A percentile compares a stretch with the other conserved stretches of the same genome.
phyloP scores from a whole-genome alignment of 2,329 filamentous ascomycete species.

The Scolecobasidium constrictum region DNA sequence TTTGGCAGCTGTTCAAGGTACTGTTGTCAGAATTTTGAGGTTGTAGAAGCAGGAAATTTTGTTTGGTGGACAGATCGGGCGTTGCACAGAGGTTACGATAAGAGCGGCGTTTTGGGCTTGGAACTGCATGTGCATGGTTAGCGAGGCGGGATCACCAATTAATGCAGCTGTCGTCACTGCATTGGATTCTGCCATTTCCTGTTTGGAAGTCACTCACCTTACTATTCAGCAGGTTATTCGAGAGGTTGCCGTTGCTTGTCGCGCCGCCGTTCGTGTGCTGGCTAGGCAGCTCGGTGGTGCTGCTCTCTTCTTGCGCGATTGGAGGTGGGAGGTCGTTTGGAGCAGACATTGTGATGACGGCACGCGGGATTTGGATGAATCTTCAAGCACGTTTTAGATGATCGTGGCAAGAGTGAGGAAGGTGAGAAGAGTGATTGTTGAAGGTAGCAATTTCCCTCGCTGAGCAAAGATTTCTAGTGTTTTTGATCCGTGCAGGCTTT shows the following conservation, averaged over 20 bases:
- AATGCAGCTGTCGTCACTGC: neutral
- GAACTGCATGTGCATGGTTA: neutral
- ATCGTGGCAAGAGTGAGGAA: no score
- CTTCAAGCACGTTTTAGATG: no score
- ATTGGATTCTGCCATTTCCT: neutral
- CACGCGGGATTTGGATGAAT: no score
- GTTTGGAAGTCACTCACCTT: neutral
- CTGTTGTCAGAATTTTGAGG: neutral
- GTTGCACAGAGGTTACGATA: conserved; percentile 5
- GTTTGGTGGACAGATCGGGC: conserved; percentile 10
- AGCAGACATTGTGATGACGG: neutral
- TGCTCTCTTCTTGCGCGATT: neutral
- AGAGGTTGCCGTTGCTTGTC: neutral
- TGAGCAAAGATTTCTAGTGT: no score
- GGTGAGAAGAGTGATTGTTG: no score
- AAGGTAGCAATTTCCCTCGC: no score
- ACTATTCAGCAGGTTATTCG: neutral
- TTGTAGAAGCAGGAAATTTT: neutral
- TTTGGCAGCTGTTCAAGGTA: conserved; percentile 31
- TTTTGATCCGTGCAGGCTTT: no score
- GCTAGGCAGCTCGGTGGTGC: no score
- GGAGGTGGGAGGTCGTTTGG: neutral
- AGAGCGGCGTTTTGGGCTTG: neutral
- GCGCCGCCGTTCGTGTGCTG: neutral
- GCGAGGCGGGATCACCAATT: neutral